Evolutionary conservation across 768 basidiomycete genomes (phyloP), one percentile per base, ranked within the genome.

Genomic region (Tylopilus sp.): DNA sequence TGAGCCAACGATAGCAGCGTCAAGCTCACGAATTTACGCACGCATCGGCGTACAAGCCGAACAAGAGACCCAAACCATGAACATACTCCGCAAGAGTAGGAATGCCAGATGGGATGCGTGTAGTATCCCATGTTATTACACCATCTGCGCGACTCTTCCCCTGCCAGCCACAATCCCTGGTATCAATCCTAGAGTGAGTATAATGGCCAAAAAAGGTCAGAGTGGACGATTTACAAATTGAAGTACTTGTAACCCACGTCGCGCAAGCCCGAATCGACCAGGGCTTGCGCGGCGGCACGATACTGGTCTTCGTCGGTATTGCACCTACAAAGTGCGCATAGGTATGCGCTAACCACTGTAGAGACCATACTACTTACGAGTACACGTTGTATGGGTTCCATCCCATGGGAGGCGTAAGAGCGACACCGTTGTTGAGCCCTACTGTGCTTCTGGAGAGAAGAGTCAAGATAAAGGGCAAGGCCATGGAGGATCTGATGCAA

Each of bases 331-430:
- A 12, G 11, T 21, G 14, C 9, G 8, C 6, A 14, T 29, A 3
- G 38, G 21, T 1, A 2, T 22, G 22, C 4, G 19, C 28, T n/a
- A n/a, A n/a, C n/a, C n/a, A n/a, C n/a, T n/a, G n/a, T n/a, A n/a
- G n/a, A n/a, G n/a, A n/a, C n/a, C n/a, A n/a, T n/a, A n/a, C n/a
- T n/a, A n/a, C n/a, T n/a, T 13, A 59, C 58, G n/a, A 17, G 33
- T 50, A 57, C 9, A 47, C 58, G 21, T 57, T 59, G 22, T 57
- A 59, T 37, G 58, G 55, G 31, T 59, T 59, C 58, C 58, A 59
- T 25, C 58, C 58, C 64, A 67, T 55, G 57, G 58, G 44, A 19
- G 58, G 58, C 8, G 58, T 50, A 30, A 12, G 48, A 33, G 58
- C 51, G 9, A 50, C 44, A 17, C 58, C 58, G 38, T 59, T 59